phyloP scores from a whole-genome alignment of 2,329 filamentous ascomycete genomes.

The Fusarium armeniacum region DNA sequence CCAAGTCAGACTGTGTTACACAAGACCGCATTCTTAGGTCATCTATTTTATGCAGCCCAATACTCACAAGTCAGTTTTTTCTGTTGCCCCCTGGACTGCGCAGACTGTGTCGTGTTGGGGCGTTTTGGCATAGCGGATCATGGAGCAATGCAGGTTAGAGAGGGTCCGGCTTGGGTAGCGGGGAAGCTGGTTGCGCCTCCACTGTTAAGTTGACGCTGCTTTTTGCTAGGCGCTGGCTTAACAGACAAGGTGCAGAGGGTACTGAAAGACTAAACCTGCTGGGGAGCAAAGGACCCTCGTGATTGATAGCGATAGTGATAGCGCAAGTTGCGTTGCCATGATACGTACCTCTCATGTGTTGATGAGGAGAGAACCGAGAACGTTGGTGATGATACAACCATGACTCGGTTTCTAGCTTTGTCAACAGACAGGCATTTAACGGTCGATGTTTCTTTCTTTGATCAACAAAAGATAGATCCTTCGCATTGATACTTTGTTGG shows the following conservation, averaged over 20 bases:
- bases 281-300: conserved; percentile 35
- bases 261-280: conserved; percentile 25
- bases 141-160: conserved; percentile 31
- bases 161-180: conserved; percentile 39
- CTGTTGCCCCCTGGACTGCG: neutral
- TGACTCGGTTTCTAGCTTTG: conserved; percentile 29
- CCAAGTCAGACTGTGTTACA: neutral
- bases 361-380: conserved; percentile 5
- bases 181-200: conserved; percentile 39
- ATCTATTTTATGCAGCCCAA: neutral
- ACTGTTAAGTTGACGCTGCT: conserved; percentile 38
- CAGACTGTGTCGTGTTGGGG: conserved; percentile 16
- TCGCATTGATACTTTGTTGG: neutral
- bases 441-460: neutral
- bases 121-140: conserved; percentile 29
- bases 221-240: conserved; percentile 24
- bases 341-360: conserved; percentile 17
- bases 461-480: neutral
- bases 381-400: conserved; percentile 24
- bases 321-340: conserved; percentile 19
- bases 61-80: neutral
- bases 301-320: conserved; percentile 38
- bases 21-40: neutral
- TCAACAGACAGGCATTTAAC: conserved; percentile 14
- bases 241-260: conserved; percentile 8